Conservation (phyloP, 352 stramenopile species). For the Phytophthora quininea region DNA sequence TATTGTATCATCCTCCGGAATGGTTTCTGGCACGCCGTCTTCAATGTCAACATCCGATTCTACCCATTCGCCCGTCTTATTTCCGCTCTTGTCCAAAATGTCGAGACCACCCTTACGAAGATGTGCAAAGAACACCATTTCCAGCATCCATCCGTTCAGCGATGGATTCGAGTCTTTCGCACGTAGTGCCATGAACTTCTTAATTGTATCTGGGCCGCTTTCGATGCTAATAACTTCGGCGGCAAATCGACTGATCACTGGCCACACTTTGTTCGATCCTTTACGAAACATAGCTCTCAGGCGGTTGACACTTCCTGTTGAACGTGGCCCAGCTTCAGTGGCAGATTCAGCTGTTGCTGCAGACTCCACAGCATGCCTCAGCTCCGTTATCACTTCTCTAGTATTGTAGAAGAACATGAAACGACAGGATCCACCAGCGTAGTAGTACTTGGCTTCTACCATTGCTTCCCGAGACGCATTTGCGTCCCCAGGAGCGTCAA, state of each 20-base stretch:
- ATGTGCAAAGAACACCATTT: conserved; percentile 29
- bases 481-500: conserved; percentile 1
- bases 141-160: conserved; percentile 23
- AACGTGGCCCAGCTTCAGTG: not conserved
- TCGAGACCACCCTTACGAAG: conserved; percentile 23
- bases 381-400: not conserved
- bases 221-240: conserved; percentile 14
- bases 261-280: not conserved
- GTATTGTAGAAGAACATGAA: conserved; percentile 9
- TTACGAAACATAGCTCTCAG: not conserved
- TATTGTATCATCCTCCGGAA: conserved; percentile 9
- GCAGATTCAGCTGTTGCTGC: not conserved
- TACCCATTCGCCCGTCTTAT: not conserved
- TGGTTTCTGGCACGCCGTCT: conserved; percentile 6
- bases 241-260: conserved; percentile 12
- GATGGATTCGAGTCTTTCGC: conserved; percentile 19
- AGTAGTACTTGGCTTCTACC: conserved; percentile 12
- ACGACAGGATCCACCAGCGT: conserved; percentile 13
- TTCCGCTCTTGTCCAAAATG: conserved; percentile 11
- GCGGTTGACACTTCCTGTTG: not conserved
- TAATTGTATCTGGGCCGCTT: conserved; percentile 18
- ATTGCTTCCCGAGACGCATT: not conserved
- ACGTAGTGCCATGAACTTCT: conserved; percentile 23
- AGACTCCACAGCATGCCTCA: conserved; percentile 1
- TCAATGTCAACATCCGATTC: conserved; percentile 4